Evolutionary conservation across 164 flowering plant species (phyloP), one percentile per base, ranked within the genome.

Genomic region (Paratinospora sagittata): DNA sequence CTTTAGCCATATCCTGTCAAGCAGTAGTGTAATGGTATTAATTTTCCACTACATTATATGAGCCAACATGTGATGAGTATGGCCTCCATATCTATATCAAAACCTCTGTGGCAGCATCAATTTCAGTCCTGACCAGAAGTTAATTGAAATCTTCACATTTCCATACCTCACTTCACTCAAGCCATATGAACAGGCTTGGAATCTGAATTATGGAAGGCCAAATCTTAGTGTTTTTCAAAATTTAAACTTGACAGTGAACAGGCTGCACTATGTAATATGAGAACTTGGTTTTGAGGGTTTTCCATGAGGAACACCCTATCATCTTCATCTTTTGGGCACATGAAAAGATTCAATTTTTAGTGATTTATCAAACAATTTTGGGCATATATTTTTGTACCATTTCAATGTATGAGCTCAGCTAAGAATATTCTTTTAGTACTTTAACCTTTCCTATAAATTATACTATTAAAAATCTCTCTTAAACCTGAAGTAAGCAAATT

Each of bases 1-100:
- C 91, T 79, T 74, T 87, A 52, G 86, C 74, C 91, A 95, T 90
- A 75, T 95, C 98, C 98, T 95, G 87, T 79, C 81, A 71, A 77
- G 63, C 49, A 80, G 34, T 72, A 77, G 26, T 26, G 49, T 49
- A 37, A 43, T 27, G 10, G 24, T 49, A 24, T 27, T 49, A 0
- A 11, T 12, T 33, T 12, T 16, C 55, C 65, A 55, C 4, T 19
- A 55, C 36, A 30, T 27, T 17, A 66, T 5, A 66, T 36, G 36
- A 73, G 60, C 6, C 26, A 71, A 70, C 47, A 27, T 57, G 27
- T n/a, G 7, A 70, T 27, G 37, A 26, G 19, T 17, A 49, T 49
- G 19, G 14, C 27, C n/a, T 58, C 57, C 16, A 49, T 14, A 3
- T 4, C 57, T 17, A 24, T 19, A 58, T 12, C 3, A 21, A 26